Base-by-base conservation (phyloP, 1,284 basidiomycete genomes). In the Cutaneotrichosporon dermatis region DNA sequence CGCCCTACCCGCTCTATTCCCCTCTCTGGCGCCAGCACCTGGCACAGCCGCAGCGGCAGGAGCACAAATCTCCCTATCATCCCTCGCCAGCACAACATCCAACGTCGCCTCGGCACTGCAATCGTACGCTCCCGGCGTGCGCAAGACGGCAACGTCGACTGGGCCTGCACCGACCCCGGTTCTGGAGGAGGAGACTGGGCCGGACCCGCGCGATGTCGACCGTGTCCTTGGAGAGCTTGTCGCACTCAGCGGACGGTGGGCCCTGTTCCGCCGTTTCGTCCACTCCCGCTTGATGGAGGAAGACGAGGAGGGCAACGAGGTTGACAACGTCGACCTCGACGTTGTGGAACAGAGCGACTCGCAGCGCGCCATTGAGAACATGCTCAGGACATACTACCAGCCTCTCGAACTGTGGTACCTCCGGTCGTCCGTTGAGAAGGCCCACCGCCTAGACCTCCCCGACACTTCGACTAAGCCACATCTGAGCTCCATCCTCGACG, bases 371-470 rank as follows among this genome's bases (percentile, higher is more conserved):
- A 87, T 97, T 58, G 84, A 88, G 34, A 81, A 85, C 57, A 79
- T 94, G 51, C 81, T 94, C 37, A 77, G 77, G 7, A 83, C 83
- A 13, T 92, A 89, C 70, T 98, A 96, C 71, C 82, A 87, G 42
- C 92, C 94, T 1, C 81, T 99, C 60, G 95, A 99, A 75, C 79
- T 87, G 4, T 98, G 93, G 93, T 97, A 94, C 75, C 83, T 88
- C 13, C 85, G 90, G n/a, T 86, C 84, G 10, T 88, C 86, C 58
- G 86, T 96, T 51, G 90, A 95, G 71, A 94, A 94, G 82, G 79
- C 80, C 0, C 80, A 81, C 64, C 75, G 76, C 41, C 71, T 86
- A 10, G 90, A 95, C 74, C 76, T 83, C 33, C 83, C 87, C 1
- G 86, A 90, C 66, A 66, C 76, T 68, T 33, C 86, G 83, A 44